Evolutionary conservation across 1,284 basidiomycete species (phyloP).

Genomic region (Irpex rosettiformis): DNA sequence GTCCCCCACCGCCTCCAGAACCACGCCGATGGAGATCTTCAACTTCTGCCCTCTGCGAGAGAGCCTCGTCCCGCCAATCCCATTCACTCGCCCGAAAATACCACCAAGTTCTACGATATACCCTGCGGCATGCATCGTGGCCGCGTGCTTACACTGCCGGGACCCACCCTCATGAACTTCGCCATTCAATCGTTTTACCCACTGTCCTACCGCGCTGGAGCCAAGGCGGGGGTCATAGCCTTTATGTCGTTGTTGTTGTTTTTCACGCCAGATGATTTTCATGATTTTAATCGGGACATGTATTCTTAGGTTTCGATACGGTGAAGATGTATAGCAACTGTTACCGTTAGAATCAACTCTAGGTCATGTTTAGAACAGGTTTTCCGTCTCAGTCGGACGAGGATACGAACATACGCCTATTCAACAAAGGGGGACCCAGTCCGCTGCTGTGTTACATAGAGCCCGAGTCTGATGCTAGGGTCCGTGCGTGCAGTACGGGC

Average conservation of each 20-base stretch:
- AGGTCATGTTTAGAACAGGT: background rate
- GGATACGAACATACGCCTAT: background rate
- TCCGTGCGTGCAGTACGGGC: too few relatives aligned
- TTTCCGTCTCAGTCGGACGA: background rate
- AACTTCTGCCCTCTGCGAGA: too few relatives aligned
- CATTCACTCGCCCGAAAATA: background rate
- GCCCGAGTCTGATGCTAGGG: background rate
- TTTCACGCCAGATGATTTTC: background rate
- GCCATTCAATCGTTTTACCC: background rate
- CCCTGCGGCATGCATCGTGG: background rate
- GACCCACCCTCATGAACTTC: background rate
- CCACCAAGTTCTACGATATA: background rate
- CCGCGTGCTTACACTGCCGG: background rate
- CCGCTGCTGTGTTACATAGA: background rate
- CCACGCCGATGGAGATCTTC: background rate
- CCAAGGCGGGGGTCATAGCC: background rate
- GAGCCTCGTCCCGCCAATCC: too few relatives aligned
- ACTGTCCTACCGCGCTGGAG: background rate
- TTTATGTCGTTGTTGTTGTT: background rate
- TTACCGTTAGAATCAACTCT: background rate
- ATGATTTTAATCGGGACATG: background rate
- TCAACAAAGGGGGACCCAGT: background rate
- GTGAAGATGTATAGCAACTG: background rate
- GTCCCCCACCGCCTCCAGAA: background rate
- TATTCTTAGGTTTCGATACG: background rate